Conservation (phyloP, 108 stramenopile species). For the Asterionellopsis glacialis region DNA sequence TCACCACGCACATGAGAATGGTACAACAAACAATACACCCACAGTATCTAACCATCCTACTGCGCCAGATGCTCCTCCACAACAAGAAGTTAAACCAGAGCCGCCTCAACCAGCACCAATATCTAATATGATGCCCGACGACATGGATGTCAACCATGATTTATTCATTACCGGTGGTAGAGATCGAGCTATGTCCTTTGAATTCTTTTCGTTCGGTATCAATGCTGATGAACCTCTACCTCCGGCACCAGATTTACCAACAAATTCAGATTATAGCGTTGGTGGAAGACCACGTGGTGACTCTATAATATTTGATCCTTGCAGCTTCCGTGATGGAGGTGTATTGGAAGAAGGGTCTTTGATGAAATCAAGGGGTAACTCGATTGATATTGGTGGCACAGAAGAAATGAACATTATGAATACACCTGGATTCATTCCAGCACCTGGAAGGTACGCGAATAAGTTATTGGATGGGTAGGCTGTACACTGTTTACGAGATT, state of each 20-base stretch:
- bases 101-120: background rate
- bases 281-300: slow-evolving; percentile 73
- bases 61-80: slow-evolving; percentile 3
- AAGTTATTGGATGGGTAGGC: background rate
- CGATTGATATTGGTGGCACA: slow-evolving; percentile 3
- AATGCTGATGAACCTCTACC: slow-evolving; percentile 64
- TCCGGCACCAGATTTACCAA: slow-evolving; percentile 1
- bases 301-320: slow-evolving; percentile 88
- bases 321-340: slow-evolving; percentile 83
- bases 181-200: slow-evolving; percentile 81
- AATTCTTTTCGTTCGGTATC: slow-evolving; percentile 81
- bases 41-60: background rate
- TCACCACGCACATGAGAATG: background rate
- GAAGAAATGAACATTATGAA: slow-evolving; percentile 10
- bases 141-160: background rate
- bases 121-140: too few relatives aligned
- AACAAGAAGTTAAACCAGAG: background rate
- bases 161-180: slow-evolving; percentile 18
- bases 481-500: too few relatives aligned
- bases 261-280: background rate
- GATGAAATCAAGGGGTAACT: background rate
- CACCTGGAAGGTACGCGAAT: background rate
- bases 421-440: slow-evolving; percentile 4
- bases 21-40: background rate
- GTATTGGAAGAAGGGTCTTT: slow-evolving; percentile 79